These are phyloP conservation scores for Rosa multiflora DNA, from an alignment of 306 rosid genomes.

Conservation along the genomic window DNA sequence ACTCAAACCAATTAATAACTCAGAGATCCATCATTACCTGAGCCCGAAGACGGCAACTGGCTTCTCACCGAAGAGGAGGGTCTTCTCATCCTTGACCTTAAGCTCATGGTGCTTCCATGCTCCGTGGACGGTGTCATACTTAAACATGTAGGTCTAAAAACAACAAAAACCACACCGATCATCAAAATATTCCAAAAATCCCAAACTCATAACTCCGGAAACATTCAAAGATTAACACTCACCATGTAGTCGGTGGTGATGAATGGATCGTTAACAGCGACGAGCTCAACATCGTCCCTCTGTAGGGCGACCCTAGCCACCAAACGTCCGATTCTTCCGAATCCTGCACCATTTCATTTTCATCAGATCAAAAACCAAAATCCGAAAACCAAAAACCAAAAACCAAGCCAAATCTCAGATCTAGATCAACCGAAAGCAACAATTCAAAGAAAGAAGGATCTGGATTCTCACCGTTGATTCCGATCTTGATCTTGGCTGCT, in stretches of 20 bases:
- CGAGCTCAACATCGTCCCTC: conserved; percentile 89
- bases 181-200: not conserved
- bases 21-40: conserved; percentile 41
- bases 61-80: conserved; percentile 90
- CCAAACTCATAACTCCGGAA: not conserved
- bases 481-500: conserved; percentile 85
- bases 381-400: not conserved
- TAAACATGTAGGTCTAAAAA: conserved; percentile 86
- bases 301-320: conserved; percentile 94
- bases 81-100: conserved; percentile 81
- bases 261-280: conserved; percentile 90
- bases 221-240: not conserved
- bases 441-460: not conserved
- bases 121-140: conserved; percentile 86
- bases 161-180: conserved; percentile 13
- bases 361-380: not conserved
- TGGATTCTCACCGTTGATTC: conserved; percentile 62
- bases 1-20: not conserved
- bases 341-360: conserved; percentile 43
- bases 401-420: not conserved
- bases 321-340: conserved; percentile 96
- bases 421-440: not conserved
- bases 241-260: conserved; percentile 94
- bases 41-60: conserved; percentile 68
- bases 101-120: conserved; percentile 82